Base-by-base conservation (phyloP, 108 stramenopile species). In the Cylindrotheca closterium region DNA sequence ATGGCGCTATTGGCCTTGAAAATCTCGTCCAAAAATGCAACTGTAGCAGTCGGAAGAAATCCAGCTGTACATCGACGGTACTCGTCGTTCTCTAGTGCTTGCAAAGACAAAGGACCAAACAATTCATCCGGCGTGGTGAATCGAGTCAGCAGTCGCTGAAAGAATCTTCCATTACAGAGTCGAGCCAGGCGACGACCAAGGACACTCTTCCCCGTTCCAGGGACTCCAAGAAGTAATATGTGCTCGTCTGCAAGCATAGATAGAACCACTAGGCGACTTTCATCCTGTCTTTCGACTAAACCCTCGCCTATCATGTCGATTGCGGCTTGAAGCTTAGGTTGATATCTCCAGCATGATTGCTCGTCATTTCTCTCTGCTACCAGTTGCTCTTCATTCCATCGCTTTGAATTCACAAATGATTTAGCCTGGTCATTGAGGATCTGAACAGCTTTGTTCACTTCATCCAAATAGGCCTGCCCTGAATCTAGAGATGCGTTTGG, bases 81-180 rank as follows among this genome's bases (percentile, higher is more conserved):
- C 47, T 84, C 78, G 55, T 91, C 89, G 30, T 87, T 83, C 55
- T 85, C 84, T 12, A 91, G 70, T 21, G 80, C 74, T 21, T 69
- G 66, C 37, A 91, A 67, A 17, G 79, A 80, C 0, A 91, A 50
- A 1, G 89, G 86, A 2, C 86, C 76, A 65, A 80, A 84, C 3
- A 90, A 59, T 69, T 91, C 86, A 54, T 91, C 86, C 2, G 86
- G 89, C 8, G 86, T 87, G 15, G 86, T 91, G 60, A 91, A 91
- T 4, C 80, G 55, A 27, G 89, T 91, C 45, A 91, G 76, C 0
- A 87, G 65, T 24, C 86, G 54, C 55, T 91, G 84, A 58, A 91
- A 91, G 74, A 87, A 91, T 15, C 24, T 28, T 5, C 85, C 83
- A 8, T 79, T 80, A 63, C 80, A 86, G 1, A 90, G 58, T 24